phyloP scores from a whole-genome alignment of 1,284 basidiomycete genomes.

The Puccinia novopanici region DNA sequence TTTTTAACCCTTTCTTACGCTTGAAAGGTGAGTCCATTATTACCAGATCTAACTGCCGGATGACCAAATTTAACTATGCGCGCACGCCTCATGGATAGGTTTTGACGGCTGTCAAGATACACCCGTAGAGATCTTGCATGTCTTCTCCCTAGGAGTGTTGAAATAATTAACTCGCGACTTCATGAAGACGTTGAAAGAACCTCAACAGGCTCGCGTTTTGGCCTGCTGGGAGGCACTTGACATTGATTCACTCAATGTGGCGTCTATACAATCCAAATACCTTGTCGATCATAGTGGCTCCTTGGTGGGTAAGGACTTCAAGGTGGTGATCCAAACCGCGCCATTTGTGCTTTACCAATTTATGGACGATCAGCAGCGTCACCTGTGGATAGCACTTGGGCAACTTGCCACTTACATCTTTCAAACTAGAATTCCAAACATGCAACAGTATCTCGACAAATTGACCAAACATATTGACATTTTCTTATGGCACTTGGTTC shows the following conservation, averaged over 20 bases:
- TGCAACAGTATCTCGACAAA: conserved; percentile 56
- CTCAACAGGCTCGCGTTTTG: neutral
- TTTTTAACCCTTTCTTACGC: neutral
- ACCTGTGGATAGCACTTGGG: conserved; percentile 58
- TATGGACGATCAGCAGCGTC: conserved; percentile 52
- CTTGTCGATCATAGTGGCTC: conserved; percentile 52
- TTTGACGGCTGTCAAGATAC: conserved; percentile 59
- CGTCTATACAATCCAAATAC: neutral
- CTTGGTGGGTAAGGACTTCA: conserved; percentile 60
- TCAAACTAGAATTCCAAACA: conserved; percentile 59
- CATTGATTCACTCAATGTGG: neutral
- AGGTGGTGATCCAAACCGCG: conserved; percentile 59
- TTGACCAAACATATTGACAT: conserved; percentile 55
- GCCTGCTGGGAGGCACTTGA: conserved; percentile 1
- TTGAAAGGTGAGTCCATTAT: neutral
- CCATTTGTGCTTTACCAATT: conserved; percentile 60
- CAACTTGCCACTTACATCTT: conserved; percentile 59
- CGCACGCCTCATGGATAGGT: conserved; percentile 51
- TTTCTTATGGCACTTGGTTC: conserved; percentile 57
- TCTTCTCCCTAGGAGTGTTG: conserved; percentile 59
- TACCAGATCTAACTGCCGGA: neutral
- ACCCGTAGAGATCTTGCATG: conserved; percentile 61
- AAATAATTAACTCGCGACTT: conserved; percentile 58
- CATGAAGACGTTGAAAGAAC: neutral
- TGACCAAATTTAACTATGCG: neutral